phyloP scores from a whole-genome alignment of 805 yeast genomes.

The Nakazawaea sp. region DNA sequence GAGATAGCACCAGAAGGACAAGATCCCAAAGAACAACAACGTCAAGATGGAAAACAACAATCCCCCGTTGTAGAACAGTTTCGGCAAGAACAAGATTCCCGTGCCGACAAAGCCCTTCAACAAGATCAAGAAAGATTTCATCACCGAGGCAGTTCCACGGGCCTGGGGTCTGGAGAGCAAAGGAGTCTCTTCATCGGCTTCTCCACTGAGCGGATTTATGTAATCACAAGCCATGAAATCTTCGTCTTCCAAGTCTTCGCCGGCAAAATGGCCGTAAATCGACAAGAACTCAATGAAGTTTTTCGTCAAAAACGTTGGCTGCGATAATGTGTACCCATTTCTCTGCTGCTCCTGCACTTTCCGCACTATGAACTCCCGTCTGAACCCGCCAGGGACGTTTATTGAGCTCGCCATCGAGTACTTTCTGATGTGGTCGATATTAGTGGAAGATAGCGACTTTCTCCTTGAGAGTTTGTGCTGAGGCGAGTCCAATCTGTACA shows the following conservation, averaged over 20 bases:
- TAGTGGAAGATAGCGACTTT: conserved; percentile 19
- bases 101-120: conserved; percentile 76
- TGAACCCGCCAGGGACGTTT: conserved; percentile 78
- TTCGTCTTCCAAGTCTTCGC: conserved; percentile 70
- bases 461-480: conserved; percentile 21
- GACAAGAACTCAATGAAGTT: conserved; percentile 74
- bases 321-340: conserved; percentile 21
- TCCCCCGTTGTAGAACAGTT: conserved; percentile 71
- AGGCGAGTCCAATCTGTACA: conserved; percentile 23
- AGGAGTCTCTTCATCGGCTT: conserved; percentile 33
- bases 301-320: conserved; percentile 50
- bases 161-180: conserved; percentile 20
- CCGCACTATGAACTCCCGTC: conserved; percentile 55
- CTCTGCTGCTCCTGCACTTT: conserved; percentile 15
- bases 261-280: conserved; percentile 82
- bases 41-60: conserved; percentile 47
- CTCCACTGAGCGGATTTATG: conserved; percentile 14
- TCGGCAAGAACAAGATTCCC: conserved; percentile 65
- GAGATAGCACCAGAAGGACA: conserved; percentile 76
- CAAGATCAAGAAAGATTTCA: conserved; percentile 64
- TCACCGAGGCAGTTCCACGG: conserved; percentile 64
- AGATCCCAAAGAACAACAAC: conserved; percentile 53
- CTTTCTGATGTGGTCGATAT: conserved; percentile 33
- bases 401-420: conserved; percentile 62
- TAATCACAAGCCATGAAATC: conserved; percentile 50